Evolutionary conservation across 1,284 basidiomycete species (phyloP).

Genomic region (Cerrena zonata): DNA sequence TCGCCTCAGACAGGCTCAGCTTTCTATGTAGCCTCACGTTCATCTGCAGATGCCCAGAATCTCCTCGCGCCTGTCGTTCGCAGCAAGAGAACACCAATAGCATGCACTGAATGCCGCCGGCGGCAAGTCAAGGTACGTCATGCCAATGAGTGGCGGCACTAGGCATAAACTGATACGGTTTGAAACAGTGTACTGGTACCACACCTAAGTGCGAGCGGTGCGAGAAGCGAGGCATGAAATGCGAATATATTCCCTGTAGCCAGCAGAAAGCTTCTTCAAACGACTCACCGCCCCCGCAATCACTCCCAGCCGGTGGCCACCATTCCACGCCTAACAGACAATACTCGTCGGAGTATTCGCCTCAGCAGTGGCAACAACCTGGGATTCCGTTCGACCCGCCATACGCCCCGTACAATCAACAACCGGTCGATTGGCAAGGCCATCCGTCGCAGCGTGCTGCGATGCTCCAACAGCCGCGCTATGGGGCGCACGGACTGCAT

Average conservation of each 20-base stretch:
- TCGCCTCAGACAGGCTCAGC: too few relatives aligned
- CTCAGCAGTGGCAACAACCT: slow-evolving; percentile 14
- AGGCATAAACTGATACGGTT: neutral
- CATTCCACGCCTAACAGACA: slow-evolving; percentile 4
- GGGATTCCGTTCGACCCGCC: slow-evolving; percentile 8
- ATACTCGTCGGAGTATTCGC: slow-evolving; percentile 7
- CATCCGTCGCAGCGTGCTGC: slow-evolving; percentile 2
- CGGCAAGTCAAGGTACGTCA: slow-evolving; percentile 44
- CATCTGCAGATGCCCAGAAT: slow-evolving; percentile 13
- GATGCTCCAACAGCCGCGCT: slow-evolving; percentile 8
- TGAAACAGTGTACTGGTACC: slow-evolving; percentile 25
- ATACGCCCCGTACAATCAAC: slow-evolving; percentile 8
- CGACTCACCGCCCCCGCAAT: slow-evolving; percentile 17
- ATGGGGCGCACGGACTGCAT: neutral
- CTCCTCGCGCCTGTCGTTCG: slow-evolving; percentile 26
- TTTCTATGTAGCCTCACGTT: neutral
- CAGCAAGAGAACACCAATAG: slow-evolving; percentile 42
- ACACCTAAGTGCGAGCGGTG: slow-evolving; percentile 29
- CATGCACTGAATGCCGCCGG: slow-evolving; percentile 46
- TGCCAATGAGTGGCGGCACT: neutral
- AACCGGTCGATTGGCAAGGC: slow-evolving; percentile 13
- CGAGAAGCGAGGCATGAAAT: slow-evolving; percentile 28
- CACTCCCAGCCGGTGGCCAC: slow-evolving; percentile 6
- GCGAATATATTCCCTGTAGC: slow-evolving; percentile 29
- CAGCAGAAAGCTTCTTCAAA: slow-evolving; percentile 22